These are phyloP conservation scores for Salvia hispanica DNA, from an alignment of 257 asterid species.

Conservation along the genomic window DNA sequence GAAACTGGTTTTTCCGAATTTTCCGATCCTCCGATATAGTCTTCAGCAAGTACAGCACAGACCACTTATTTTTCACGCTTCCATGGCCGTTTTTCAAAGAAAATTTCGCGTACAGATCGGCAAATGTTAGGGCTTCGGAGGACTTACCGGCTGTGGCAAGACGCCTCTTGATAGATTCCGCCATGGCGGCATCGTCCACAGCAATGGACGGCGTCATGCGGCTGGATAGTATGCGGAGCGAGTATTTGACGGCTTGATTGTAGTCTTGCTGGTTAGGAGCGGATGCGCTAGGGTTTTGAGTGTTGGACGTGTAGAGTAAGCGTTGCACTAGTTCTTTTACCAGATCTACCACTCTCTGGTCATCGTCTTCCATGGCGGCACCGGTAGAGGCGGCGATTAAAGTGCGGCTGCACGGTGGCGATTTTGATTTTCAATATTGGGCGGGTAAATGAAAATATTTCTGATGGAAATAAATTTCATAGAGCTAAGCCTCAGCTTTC, in stretches of 20 bases:
- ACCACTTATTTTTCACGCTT: constrained; percentile 84
- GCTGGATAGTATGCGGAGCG: constrained; percentile 86
- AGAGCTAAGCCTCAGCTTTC: not conserved
- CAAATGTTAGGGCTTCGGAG: constrained; percentile 85
- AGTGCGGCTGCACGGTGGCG: constrained; percentile 34
- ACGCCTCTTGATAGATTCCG: constrained; percentile 86
- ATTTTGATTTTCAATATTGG: constrained; percentile 44
- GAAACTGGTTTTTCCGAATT: constrained; percentile 40
- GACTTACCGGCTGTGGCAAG: constrained; percentile 96
- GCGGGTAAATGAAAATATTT: constrained; percentile 51
- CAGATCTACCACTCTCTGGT: constrained; percentile 70
- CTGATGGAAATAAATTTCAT: constrained; percentile 20
- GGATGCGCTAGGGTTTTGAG: constrained; percentile 48
- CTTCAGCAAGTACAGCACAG: constrained; percentile 85
- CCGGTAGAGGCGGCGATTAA: constrained; percentile 27
- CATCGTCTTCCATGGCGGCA: constrained; percentile 63
- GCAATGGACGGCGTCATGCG: constrained; percentile 84
- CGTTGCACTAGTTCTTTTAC: constrained; percentile 92
- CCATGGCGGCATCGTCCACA: constrained; percentile 74
- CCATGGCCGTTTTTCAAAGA: constrained; percentile 75
- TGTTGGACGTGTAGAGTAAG: constrained; percentile 45
- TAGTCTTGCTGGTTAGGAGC: constrained; percentile 45
- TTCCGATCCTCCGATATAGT: constrained; percentile 80
- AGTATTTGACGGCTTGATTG: constrained; percentile 75
- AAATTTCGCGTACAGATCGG: constrained; percentile 75